These are phyloP conservation scores for Fusarium coicis DNA, from an alignment of 2,329 filamentous ascomycete genomes.

Conservation along the genomic window DNA sequence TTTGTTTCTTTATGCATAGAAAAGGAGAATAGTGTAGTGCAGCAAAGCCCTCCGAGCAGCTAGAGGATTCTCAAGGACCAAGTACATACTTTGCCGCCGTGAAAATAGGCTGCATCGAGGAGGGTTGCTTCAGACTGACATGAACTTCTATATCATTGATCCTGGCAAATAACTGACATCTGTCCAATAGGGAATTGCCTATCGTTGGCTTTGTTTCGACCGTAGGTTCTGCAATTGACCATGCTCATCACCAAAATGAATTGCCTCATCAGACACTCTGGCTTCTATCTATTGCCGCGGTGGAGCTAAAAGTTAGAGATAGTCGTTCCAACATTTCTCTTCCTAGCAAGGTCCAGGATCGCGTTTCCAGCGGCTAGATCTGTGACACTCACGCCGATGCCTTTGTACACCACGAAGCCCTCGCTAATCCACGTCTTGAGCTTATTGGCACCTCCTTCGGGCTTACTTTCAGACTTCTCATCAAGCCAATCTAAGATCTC, in stretches of 20 bases:
- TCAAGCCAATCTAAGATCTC: slow-evolving; percentile 22
- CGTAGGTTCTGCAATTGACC: no score
- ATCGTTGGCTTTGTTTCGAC: no score
- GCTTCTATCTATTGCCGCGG: no score
- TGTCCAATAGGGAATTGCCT: background rate
- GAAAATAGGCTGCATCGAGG: background rate
- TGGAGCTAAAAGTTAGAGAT: slow-evolving; percentile 9
- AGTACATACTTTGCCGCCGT: background rate
- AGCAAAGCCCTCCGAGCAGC: rapidly evolving
- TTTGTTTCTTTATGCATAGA: no score
- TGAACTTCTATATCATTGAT: background rate
- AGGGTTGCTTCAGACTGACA: background rate
- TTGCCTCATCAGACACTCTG: no score
- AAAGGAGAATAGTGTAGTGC: rapidly evolving
- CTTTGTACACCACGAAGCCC: slow-evolving; percentile 45
- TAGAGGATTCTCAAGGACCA: background rate
- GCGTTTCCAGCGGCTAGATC: slow-evolving; percentile 48
- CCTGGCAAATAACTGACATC: background rate
- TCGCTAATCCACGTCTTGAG: slow-evolving; percentile 27
- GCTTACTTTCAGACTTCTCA: background rate
- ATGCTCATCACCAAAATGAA: no score
- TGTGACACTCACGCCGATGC: slow-evolving; percentile 46
- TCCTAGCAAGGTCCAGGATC: slow-evolving; percentile 43
- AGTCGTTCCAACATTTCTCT: slow-evolving; percentile 6
- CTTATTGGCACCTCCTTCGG: background rate